Percentiles rank a stretch among this genome's conserved stretches.
These are phyloP conservation scores for Hirschioporus abietinus DNA, from an alignment of 768 basidiomycete genomes.

Conservation along the genomic window DNA sequence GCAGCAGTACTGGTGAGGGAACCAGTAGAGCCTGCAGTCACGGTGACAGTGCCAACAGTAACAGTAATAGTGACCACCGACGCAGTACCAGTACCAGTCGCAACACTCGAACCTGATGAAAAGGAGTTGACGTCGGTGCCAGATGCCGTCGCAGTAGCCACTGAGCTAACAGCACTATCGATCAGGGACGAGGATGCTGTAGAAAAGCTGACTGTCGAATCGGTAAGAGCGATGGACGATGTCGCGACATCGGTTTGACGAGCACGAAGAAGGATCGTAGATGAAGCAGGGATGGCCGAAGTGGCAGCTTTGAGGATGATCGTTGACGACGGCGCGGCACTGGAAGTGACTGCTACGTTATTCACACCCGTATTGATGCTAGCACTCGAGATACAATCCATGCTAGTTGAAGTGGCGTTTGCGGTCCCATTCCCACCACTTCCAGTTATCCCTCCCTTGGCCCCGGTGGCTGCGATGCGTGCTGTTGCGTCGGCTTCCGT, in stretches of 20 bases:
- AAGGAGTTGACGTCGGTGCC: neutral
- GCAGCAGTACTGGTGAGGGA: neutral
- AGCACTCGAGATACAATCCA: neutral
- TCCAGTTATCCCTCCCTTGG: conserved; percentile 38
- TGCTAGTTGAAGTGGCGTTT: neutral
- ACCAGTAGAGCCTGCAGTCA: neutral
- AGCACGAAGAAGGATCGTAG: neutral
- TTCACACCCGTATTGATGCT: neutral
- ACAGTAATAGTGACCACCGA: neutral
- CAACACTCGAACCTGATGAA: neutral
- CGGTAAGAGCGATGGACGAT: neutral
- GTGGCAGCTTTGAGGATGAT: neutral
- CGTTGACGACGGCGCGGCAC: neutral
- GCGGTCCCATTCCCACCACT: neutral
- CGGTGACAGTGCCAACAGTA: neutral
- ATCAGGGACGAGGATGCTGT: too few relatives aligned
- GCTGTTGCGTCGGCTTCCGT: conserved; percentile 39
- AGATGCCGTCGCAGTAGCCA: neutral
- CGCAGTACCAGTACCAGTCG: neutral
- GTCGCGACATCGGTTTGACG: neutral
- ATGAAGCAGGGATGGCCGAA: neutral
- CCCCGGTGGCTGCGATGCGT: conserved; percentile 39
- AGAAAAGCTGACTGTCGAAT: neutral
- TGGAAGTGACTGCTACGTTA: neutral
- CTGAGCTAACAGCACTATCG: neutral